These are phyloP conservation scores for Trichoderma oligosporum DNA, from an alignment of 2,329 filamentous ascomycete genomes.

Conservation along the genomic window DNA sequence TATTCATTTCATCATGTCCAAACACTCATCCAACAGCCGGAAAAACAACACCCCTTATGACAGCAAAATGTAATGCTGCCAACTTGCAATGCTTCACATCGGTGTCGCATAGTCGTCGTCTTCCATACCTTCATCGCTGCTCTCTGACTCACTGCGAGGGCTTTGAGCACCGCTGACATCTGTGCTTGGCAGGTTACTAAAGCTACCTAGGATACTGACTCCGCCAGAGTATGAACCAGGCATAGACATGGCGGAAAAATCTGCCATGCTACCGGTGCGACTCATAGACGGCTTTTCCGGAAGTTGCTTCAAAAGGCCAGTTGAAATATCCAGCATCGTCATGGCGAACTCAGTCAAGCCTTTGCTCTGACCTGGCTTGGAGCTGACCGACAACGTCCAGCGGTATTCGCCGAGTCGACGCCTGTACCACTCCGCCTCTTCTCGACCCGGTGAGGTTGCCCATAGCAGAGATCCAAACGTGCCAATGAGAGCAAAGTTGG, in stretches of 20 bases:
- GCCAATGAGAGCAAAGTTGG: constrained; percentile 91
- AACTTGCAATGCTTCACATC: constrained; percentile 18
- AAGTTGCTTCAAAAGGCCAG: constrained; percentile 63
- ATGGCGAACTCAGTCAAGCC: constrained; percentile 67
- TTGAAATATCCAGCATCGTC: constrained; percentile 71
- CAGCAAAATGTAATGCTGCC: not conserved
- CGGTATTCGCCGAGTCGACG: constrained; percentile 81
- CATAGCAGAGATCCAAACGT: constrained; percentile 89
- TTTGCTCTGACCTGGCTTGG: constrained; percentile 61
- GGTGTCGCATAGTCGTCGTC: constrained; percentile 36
- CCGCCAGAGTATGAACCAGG: constrained; percentile 32
- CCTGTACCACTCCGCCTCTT: constrained; percentile 92
- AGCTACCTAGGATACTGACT: constrained; percentile 38
- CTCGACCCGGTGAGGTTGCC: constrained; percentile 79
- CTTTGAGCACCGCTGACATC: constrained; percentile 52
- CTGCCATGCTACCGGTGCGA: constrained; percentile 48
- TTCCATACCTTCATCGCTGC: constrained; percentile 56
- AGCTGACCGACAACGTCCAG: constrained; percentile 88
- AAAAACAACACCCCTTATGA: not conserved
- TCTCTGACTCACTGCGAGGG: constrained; percentile 47
- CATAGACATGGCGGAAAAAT: constrained; percentile 39
- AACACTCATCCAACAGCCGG: not conserved
- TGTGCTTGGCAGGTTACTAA: constrained; percentile 44
- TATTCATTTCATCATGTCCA: constrained; percentile 15
- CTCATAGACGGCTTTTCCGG: constrained; percentile 68